These are phyloP conservation scores for Aureoboletus auriporus DNA, from an alignment of 768 basidiomycete species.

Conservation along the genomic window DNA sequence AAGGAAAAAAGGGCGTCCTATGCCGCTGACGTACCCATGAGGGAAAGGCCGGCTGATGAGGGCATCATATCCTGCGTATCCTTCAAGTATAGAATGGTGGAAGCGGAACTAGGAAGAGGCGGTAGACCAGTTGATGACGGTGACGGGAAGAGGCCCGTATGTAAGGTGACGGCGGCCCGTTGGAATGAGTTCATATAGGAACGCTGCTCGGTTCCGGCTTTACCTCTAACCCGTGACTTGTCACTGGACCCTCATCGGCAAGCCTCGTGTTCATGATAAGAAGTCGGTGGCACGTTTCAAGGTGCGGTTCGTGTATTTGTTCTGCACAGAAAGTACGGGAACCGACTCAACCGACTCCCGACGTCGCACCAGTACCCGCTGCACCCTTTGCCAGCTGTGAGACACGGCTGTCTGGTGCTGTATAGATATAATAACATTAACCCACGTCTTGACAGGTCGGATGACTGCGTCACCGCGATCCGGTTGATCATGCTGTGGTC, in stretches of 20 bases:
- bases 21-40: conserved; percentile 13
- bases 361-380: too few relatives aligned
- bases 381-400: too few relatives aligned
- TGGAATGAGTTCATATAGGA: conserved; percentile 2
- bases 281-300: too few relatives aligned
- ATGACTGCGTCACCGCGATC: background rate
- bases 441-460: background rate
- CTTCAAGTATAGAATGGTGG: background rate
- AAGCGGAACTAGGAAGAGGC: background rate
- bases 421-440: too few relatives aligned
- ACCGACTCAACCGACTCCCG: too few relatives aligned
- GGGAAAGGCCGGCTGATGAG: conserved; percentile 9
- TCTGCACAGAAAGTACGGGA: too few relatives aligned
- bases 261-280: too few relatives aligned
- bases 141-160: background rate
- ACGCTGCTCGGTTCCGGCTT: conserved; percentile 15
- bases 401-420: too few relatives aligned
- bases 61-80: conserved; percentile 1
- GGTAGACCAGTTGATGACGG: background rate
- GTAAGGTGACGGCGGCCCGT: background rate
- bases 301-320: too few relatives aligned
- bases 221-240: background rate
- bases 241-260: too few relatives aligned
- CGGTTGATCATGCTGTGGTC: background rate
- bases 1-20: background rate